Evolutionary conservation across 495 filamentous ascomycete species (phyloP), one percentile per base, ranked within the genome.

Genomic region (Podospora comata): DNA sequence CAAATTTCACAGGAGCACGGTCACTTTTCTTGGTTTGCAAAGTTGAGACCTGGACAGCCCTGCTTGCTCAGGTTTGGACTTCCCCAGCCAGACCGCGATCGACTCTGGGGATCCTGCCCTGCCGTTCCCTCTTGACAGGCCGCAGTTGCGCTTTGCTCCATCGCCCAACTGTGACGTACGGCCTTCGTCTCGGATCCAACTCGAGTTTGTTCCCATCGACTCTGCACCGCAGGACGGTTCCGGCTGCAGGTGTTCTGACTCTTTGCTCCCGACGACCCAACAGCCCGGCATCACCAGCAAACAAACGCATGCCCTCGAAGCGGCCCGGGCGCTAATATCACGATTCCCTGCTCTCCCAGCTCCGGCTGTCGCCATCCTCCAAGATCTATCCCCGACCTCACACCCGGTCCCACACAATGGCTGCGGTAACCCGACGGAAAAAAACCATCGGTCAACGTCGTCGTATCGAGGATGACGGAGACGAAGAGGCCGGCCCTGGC

Each of bases 381-480:
- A 19, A 56, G 63, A 39, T 66, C 56, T 66, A n/a, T 58, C 67
- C 27, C 66, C 65, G 64, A 67, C 66, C 67, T 11, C 57, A 56
- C 60, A 48, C 67, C 64, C 67, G 55, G 55, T 62, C 60, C 60
- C 39, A 67, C 67, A 75, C 69, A 68, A 79, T 78, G 76, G 73
- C 74, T 44, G 66, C 72, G 60, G 75, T 54, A 55, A 77, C 81
- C 72, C 85, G 85, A 78, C 88, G 89, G 78, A 90, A 86, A 80
- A 89, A 91, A 73, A 82, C 90, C 75, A 87, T 91, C 80, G 87
- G 89, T 67, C 91, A 90, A 76, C 89, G 92, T 73, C 86, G 92
- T 74, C 85, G 88, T 74, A 83, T 90, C 67, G 92, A 93, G 73
- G 92, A 96, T 71, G 92, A 95, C 68, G 88, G 90, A 72, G 87